Percentiles rank a stretch among this genome's conserved stretches.
phyloP scores from a whole-genome alignment of 306 rosid species.

The Pyrus bretschneideri region DNA sequence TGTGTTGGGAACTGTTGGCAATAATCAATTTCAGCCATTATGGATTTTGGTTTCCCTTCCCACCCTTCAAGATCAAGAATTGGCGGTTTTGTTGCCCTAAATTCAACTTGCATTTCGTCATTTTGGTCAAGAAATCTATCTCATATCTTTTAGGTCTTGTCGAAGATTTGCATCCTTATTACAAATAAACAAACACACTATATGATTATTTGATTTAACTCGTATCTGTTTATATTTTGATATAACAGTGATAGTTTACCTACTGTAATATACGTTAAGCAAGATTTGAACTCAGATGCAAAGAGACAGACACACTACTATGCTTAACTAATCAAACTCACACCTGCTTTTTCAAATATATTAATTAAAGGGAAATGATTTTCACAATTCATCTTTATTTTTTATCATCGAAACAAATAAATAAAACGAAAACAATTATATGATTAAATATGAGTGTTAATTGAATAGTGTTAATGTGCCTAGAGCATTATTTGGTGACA shows the following conservation, averaged over 20 bases:
- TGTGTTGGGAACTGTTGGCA: slow-evolving; percentile 58
- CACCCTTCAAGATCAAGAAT: neutral
- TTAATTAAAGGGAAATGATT: no score
- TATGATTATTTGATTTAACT: no score
- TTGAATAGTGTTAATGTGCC: neutral
- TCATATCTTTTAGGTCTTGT: slow-evolving; percentile 23
- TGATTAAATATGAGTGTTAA: neutral
- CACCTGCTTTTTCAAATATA: no score
- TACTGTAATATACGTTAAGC: no score
- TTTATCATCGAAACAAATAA: no score
- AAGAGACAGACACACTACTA: neutral
- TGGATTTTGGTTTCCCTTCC: slow-evolving; percentile 5
- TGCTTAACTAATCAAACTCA: neutral
- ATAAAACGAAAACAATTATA: no score
- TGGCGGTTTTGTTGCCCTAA: slow-evolving; percentile 4
- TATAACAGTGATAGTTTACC: no score
- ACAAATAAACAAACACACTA: accelerated
- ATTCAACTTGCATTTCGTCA: slow-evolving; percentile 16
- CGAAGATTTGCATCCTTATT: slow-evolving; percentile 2
- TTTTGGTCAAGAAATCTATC: slow-evolving; percentile 9
- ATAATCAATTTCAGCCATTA: slow-evolving; percentile 35
- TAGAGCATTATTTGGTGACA: neutral
- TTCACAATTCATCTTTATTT: no score
- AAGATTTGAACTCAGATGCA: neutral
- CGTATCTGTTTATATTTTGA: no score